phyloP scores from a whole-genome alignment of 148 eudicot species.

The Amaranthus cruentus region DNA sequence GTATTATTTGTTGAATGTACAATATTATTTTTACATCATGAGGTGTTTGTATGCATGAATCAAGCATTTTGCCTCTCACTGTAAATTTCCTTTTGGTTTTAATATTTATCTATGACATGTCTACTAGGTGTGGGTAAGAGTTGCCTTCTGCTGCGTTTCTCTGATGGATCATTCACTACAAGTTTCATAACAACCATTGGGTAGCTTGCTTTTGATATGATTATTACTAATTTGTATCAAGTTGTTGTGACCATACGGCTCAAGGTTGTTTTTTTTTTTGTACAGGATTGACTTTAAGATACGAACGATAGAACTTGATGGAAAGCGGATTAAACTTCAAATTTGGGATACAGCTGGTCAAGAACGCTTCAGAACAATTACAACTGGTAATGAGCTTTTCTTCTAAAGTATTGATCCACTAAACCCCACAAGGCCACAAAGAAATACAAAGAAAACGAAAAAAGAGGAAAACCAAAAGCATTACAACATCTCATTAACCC shows the following conservation, averaged over 20 bases:
- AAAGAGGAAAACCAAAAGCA: background rate
- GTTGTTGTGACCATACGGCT: constrained; percentile 8
- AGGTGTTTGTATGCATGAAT: background rate
- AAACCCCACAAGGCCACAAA: background rate
- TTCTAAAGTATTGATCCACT: background rate
- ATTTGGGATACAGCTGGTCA: constrained; percentile 90
- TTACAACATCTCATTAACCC: background rate
- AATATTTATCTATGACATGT: background rate
- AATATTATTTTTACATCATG: background rate
- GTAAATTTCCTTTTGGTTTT: background rate
- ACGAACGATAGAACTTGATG: constrained; percentile 79
- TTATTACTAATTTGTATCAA: background rate
- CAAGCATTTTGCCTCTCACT: background rate
- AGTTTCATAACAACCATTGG: constrained; percentile 71
- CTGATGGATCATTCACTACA: constrained; percentile 48
- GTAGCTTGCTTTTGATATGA: constrained; percentile 26
- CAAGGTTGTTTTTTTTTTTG: constrained; percentile 5
- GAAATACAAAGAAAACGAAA: background rate
- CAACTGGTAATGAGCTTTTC: constrained; percentile 47
- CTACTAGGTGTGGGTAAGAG: constrained; percentile 46
- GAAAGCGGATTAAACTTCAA: constrained; percentile 69
- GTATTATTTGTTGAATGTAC: background rate
- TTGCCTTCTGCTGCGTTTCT: constrained; percentile 44
- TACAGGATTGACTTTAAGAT: constrained; percentile 73
- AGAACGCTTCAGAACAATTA: constrained; percentile 75